Conservation (phyloP, 2,329 filamentous ascomycete genomes). For the Alternaria triticimaculans region DNA sequence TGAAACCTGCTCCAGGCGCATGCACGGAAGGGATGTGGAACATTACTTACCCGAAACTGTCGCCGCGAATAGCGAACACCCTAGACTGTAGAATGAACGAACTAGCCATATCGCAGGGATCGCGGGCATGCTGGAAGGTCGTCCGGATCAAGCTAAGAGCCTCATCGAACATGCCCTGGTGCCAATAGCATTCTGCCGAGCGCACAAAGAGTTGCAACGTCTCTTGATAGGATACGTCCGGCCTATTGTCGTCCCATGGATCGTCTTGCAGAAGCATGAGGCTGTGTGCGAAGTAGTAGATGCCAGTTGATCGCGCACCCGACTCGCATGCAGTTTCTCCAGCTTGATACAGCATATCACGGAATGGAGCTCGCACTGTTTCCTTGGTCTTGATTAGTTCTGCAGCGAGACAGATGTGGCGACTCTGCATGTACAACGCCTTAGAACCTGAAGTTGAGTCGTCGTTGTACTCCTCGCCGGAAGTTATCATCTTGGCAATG, state of each 20-base stretch:
- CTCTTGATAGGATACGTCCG: conserved; percentile 85
- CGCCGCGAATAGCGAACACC: conserved; percentile 76
- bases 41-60: conserved; percentile 58
- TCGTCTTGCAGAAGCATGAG: conserved; percentile 79
- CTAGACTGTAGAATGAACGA: conserved; percentile 84
- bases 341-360: conserved; percentile 78
- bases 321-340: conserved; percentile 81
- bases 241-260: conserved; percentile 73
- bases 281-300: conserved; percentile 81
- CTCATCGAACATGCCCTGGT: conserved; percentile 73
- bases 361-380: conserved; percentile 67
- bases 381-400: conserved; percentile 75
- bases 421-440: conserved; percentile 72
- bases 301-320: conserved; percentile 80
- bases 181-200: conserved; percentile 82
- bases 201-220: conserved; percentile 75
- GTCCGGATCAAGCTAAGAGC: conserved; percentile 72
- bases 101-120: conserved; percentile 79
- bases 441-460: conserved; percentile 58
- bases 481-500: conserved; percentile 80
- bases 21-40: background rate
- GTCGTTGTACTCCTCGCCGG: conserved; percentile 66
- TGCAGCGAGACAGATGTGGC: conserved; percentile 80
- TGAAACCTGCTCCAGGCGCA: background rate
- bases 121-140: conserved; percentile 73